Conservation (phyloP, 2,329 filamentous ascomycete genomes). For the Aspergillus hiratsukae region DNA sequence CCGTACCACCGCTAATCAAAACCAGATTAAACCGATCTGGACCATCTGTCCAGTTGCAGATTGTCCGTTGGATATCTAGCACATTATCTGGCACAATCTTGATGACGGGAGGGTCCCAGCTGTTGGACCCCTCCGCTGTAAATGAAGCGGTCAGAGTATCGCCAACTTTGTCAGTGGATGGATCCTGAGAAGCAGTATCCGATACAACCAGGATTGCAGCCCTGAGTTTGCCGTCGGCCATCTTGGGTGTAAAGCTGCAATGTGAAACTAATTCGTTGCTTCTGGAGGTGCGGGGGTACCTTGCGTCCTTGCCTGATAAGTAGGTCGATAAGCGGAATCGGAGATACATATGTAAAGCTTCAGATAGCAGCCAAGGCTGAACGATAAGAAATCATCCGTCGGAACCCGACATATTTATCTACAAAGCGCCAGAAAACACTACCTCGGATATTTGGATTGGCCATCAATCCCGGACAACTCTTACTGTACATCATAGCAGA, state of each 20-base stretch:
- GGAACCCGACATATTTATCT: not conserved
- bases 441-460: not conserved
- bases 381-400: not conserved
- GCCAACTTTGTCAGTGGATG: slow-evolving; percentile 71
- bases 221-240: slow-evolving; percentile 48
- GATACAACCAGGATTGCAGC: slow-evolving; percentile 83
- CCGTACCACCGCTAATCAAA: slow-evolving; percentile 86
- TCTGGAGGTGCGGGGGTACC: not conserved
- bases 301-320: no score
- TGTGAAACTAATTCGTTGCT: slow-evolving; percentile 6
- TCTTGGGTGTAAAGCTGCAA: slow-evolving; percentile 14
- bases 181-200: slow-evolving; percentile 77
- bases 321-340: not conserved
- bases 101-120: slow-evolving; percentile 66
- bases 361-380: not conserved
- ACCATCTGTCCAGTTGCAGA: slow-evolving; percentile 70
- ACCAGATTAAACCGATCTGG: slow-evolving; percentile 65
- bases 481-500: slow-evolving; percentile 19
- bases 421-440: not conserved
- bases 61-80: slow-evolving; percentile 66
- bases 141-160: slow-evolving; percentile 66
- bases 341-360: not conserved
- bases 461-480: slow-evolving; percentile 18
- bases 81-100: slow-evolving; percentile 77
- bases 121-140: slow-evolving; percentile 57